These are phyloP conservation scores for Xylariaceae sp. DNA, from an alignment of 2,329 filamentous ascomycete species.

Conservation along the genomic window DNA sequence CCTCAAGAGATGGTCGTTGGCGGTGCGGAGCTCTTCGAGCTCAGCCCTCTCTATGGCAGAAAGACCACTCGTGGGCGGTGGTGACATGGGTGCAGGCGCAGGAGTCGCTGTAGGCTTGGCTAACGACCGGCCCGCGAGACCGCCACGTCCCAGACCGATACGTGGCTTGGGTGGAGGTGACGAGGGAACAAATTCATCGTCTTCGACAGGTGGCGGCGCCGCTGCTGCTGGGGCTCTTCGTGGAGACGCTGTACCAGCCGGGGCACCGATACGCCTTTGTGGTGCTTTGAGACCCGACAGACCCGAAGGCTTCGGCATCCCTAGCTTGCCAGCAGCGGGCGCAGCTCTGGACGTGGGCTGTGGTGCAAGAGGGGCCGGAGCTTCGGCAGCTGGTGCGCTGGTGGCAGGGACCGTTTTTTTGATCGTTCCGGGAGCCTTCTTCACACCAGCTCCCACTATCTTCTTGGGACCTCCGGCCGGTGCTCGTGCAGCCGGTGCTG, in stretches of 20 bases:
- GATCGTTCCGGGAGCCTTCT: slow-evolving; percentile 50
- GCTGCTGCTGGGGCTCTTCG: slow-evolving; percentile 46
- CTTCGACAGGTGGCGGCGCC: slow-evolving; percentile 51
- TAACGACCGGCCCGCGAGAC: slow-evolving; percentile 81
- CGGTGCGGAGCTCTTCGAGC: slow-evolving; percentile 79
- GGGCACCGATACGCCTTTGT: slow-evolving; percentile 51
- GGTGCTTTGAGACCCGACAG: slow-evolving; percentile 59
- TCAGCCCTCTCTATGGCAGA: slow-evolving; percentile 85
- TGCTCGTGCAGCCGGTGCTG: slow-evolving; percentile 55
- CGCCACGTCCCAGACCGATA: slow-evolving; percentile 69
- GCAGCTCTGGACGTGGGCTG: slow-evolving; percentile 54
- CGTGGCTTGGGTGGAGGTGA: slow-evolving; percentile 60
- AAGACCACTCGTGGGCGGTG: slow-evolving; percentile 63
- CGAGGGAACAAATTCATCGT: slow-evolving; percentile 49
- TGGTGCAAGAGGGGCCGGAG: slow-evolving; percentile 52
- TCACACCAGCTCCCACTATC: slow-evolving; percentile 37
- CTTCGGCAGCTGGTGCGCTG: slow-evolving; percentile 43
- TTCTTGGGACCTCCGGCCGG: slow-evolving; percentile 41
- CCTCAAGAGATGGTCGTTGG: slow-evolving; percentile 74
- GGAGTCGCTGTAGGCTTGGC: slow-evolving; percentile 65
- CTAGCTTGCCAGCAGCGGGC: slow-evolving; percentile 46
- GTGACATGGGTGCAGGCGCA: slow-evolving; percentile 49
- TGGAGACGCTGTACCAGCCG: slow-evolving; percentile 50
- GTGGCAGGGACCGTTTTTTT: slow-evolving; percentile 49
- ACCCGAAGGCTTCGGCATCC: slow-evolving; percentile 52